phyloP scores from a whole-genome alignment of 2,329 filamentous ascomycete genomes.

The Aspergillus floridensis region DNA sequence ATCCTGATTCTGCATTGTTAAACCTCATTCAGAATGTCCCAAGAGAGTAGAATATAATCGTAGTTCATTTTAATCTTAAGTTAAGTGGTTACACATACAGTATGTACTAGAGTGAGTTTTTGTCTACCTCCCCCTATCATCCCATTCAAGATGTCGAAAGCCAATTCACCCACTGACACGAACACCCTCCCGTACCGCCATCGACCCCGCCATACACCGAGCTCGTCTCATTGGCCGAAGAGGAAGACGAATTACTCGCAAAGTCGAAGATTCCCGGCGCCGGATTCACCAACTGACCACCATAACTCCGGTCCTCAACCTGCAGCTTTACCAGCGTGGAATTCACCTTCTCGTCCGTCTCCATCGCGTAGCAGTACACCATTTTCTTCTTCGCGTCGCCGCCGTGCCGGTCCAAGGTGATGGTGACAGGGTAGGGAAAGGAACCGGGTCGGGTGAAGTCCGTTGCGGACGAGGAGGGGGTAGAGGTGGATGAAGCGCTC shows the following conservation, averaged over 20 bases:
- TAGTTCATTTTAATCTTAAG: not conserved
- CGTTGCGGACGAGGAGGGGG: constrained; percentile 36
- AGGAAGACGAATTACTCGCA: constrained; percentile 1
- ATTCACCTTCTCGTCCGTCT: constrained; percentile 48
- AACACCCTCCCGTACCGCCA: constrained; percentile 59
- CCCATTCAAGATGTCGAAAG: constrained; percentile 11
- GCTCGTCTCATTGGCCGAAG: constrained; percentile 9
- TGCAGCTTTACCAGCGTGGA: constrained; percentile 47
- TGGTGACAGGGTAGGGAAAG: constrained; percentile 61
- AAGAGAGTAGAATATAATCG: not conserved
- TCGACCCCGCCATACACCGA: constrained; percentile 51
- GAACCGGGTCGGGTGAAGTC: constrained; percentile 54
- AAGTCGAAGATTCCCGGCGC: constrained; percentile 46
- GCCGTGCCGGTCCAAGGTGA: constrained; percentile 61
- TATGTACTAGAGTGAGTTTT: not conserved
- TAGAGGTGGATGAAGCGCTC: constrained; percentile 19
- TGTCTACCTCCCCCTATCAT: not conserved
- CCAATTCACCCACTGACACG: constrained; percentile 61
- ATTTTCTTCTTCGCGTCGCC: constrained; percentile 54
- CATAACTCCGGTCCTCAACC: constrained; percentile 53
- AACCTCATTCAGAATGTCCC: not conserved
- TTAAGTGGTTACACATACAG: not conserved
- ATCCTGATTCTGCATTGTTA: no score
- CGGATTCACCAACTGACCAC: constrained; percentile 52
- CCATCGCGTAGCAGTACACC: constrained; percentile 60